phyloP scores from a whole-genome alignment of 495 filamentous ascomycete genomes.

The Pyrenopolyporus hunteri region DNA sequence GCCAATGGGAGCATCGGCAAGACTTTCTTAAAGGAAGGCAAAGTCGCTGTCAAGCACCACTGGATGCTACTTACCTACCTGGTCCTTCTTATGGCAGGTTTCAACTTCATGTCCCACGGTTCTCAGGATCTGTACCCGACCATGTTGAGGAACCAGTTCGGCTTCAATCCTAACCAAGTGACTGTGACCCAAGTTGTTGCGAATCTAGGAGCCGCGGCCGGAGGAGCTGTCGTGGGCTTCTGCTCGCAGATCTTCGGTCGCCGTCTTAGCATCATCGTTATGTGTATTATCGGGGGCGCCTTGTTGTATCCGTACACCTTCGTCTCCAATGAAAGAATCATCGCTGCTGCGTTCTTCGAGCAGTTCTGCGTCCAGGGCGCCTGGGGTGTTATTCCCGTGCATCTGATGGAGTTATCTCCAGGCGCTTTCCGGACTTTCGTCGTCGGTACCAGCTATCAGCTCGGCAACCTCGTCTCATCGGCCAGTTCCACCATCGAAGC shows the following conservation, averaged over 20 bases:
- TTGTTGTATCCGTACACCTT: slow-evolving; percentile 85
- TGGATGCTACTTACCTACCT: slow-evolving; percentile 82
- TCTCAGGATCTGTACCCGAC: slow-evolving; percentile 92
- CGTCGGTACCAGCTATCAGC: slow-evolving; percentile 82
- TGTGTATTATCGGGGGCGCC: slow-evolving; percentile 76
- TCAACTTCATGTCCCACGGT: slow-evolving; percentile 94
- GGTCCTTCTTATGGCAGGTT: slow-evolving; percentile 85
- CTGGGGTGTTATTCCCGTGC: slow-evolving; percentile 84
- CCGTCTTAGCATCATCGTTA: slow-evolving; percentile 78
- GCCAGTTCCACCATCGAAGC: slow-evolving; percentile 85
- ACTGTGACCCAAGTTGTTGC: slow-evolving; percentile 86
- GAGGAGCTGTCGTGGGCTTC: slow-evolving; percentile 80
- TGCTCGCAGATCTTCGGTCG: slow-evolving; percentile 81
- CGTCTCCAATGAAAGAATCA: slow-evolving; percentile 62
- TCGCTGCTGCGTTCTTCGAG: slow-evolving; percentile 88
- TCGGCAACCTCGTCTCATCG: slow-evolving; percentile 82
- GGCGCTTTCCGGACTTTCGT: slow-evolving; percentile 83
- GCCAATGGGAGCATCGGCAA: slow-evolving; percentile 56
- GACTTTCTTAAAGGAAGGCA: slow-evolving; percentile 76
- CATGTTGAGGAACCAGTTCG: slow-evolving; percentile 78
- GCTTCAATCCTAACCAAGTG: slow-evolving; percentile 71
- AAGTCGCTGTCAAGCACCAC: slow-evolving; percentile 74
- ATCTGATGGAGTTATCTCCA: slow-evolving; percentile 86
- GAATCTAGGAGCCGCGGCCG: slow-evolving; percentile 79
- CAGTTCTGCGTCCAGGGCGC: slow-evolving; percentile 90